phyloP scores from a whole-genome alignment of 139 green algal species.

The Diplosphaera chodatii region DNA sequence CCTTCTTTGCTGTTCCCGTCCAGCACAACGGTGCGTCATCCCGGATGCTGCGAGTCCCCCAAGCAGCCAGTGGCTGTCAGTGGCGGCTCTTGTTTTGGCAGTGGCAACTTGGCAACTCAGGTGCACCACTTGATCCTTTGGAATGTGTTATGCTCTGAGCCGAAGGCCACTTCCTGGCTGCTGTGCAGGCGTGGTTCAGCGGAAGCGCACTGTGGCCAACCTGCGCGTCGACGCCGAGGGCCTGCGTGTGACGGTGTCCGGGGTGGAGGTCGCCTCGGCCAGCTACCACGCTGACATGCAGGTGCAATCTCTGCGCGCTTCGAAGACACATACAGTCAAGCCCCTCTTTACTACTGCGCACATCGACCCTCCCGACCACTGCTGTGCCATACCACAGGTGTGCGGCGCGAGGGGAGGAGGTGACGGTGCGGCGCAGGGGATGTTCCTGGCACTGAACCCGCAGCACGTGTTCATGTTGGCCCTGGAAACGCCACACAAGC shows the following conservation, averaged over 20 bases:
- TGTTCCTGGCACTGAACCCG: not conserved
- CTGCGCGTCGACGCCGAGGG: not conserved
- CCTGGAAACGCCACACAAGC: not conserved
- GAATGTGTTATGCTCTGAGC: too few relatives aligned
- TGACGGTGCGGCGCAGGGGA: not conserved
- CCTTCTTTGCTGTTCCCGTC: not conserved
- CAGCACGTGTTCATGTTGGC: slow-evolving; percentile 2
- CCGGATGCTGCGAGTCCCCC: too few relatives aligned
- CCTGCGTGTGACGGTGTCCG: not conserved
- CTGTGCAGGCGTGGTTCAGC: not conserved
- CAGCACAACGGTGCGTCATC: not conserved
- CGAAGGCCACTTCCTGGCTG: too few relatives aligned
- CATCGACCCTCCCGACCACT: too few relatives aligned
- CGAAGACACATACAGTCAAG: too few relatives aligned
- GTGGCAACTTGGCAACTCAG: too few relatives aligned
- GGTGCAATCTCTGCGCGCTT: too few relatives aligned
- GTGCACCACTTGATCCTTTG: too few relatives aligned
- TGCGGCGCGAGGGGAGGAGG: not conserved
- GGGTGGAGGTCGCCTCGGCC: not conserved
- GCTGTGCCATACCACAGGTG: not conserved
- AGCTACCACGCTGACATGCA: not conserved
- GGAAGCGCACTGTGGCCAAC: not conserved
- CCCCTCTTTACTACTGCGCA: too few relatives aligned
- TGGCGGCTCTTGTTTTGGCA: too few relatives aligned
- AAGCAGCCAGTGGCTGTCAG: too few relatives aligned